Evolutionary conservation across 2,329 filamentous ascomycete genomes (phyloP).

Genomic region (Xylariaceae sp.): DNA sequence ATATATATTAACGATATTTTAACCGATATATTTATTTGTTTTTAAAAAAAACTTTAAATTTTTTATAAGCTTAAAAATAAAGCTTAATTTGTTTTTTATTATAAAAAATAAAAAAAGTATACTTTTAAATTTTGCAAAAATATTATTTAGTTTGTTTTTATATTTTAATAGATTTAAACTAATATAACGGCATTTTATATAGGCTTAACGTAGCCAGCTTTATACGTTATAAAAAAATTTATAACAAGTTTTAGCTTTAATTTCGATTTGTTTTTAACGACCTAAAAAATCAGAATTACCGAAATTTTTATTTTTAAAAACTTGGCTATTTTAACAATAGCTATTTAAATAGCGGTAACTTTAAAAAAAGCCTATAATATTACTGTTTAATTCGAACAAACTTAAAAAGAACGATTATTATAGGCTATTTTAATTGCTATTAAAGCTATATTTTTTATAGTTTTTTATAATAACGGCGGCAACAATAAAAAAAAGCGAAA

Average conservation of each 20-base stretch:
- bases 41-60: neutral
- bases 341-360: neutral
- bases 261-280: neutral
- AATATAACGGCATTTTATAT: neutral
- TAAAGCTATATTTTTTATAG: neutral
- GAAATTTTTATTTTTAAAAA: neutral
- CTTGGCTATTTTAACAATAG: neutral
- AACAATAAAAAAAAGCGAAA: too few species aligned
- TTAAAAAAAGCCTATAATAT: neutral
- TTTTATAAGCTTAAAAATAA: neutral
- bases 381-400: too few species aligned
- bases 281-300: neutral
- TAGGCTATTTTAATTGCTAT: too few species aligned
- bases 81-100: neutral
- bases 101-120: neutral
- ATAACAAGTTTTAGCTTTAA: neutral
- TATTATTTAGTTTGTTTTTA: neutral
- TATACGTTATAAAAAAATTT: neutral
- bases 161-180: neutral
- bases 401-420: too few species aligned
- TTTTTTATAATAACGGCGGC: neutral
- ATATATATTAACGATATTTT: neutral
- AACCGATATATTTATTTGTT: neutral
- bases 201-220: neutral
- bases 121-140: neutral